Evolutionary conservation across 2,329 filamentous ascomycete genomes (phyloP).

Genomic region (Microdochium nivale): DNA sequence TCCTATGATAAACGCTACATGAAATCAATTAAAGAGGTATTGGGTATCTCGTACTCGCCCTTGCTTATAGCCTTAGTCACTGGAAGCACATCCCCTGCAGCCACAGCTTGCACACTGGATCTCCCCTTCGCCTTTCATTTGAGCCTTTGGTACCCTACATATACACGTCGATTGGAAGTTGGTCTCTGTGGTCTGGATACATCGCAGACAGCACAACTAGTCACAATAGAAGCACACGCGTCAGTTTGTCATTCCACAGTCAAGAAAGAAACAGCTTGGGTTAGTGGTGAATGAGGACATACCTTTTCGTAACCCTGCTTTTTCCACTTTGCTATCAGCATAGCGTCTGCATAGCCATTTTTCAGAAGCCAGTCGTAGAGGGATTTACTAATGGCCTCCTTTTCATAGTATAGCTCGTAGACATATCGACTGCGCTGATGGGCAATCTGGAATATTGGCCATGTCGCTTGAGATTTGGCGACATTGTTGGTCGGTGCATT

Average conservation of each 20-base stretch:
- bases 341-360: conserved; percentile 90
- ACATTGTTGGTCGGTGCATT: conserved; percentile 77
- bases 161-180: conserved; percentile 98
- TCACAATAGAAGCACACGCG: conserved; percentile 18
- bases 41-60: not conserved
- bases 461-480: conserved; percentile 80
- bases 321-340: conserved; percentile 99
- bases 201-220: conserved; percentile 85
- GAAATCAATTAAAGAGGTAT: not conserved
- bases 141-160: conserved; percentile 82
- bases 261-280: not conserved
- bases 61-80: conserved; percentile 45
- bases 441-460: conserved; percentile 96
- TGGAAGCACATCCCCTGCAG: conserved; percentile 82
- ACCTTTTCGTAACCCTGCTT: conserved; percentile 98
- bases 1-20: not conserved
- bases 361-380: conserved; percentile 96
- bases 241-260: not conserved
- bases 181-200: conserved; percentile 99
- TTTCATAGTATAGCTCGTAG: conserved; percentile 96
- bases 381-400: conserved; percentile 86
- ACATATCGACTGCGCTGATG: conserved; percentile 90
- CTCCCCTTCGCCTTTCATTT: conserved; percentile 83
- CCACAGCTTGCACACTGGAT: conserved; percentile 94
- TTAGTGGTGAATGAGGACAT: conserved; percentile 5